A percentile compares a stretch with the other conserved stretches of the same genome.
Evolutionary conservation across 495 filamentous ascomycete genomes (phyloP).

Genomic region (Aspergillus biplanus): DNA sequence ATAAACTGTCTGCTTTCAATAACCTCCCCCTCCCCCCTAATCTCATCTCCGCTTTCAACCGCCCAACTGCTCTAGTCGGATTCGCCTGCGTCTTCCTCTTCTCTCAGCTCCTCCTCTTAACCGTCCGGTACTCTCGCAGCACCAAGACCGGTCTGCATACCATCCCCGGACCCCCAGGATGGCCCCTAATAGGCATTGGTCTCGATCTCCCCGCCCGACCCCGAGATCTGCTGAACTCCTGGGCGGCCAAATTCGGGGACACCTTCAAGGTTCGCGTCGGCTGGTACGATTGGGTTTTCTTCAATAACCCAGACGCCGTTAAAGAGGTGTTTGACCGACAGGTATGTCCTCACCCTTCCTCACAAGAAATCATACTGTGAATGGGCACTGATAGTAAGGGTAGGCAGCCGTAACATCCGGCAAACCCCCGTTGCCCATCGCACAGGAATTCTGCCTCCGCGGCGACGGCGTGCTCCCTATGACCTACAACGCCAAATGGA

Average conservation of each 20-base stretch:
- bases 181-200: background rate
- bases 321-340: constrained; percentile 47
- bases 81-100: constrained; percentile 6
- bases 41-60: background rate
- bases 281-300: constrained; percentile 45
- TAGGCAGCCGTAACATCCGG: background rate
- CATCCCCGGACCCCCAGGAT: constrained; percentile 4
- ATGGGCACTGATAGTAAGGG: too few relatives aligned
- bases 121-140: background rate
- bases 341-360: constrained; percentile 28
- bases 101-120: constrained; percentile 3
- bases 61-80: background rate
- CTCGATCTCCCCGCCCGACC: background rate
- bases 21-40: background rate
- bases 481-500: constrained; percentile 50
- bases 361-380: background rate
- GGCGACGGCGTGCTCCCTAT: constrained; percentile 44
- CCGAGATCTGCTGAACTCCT: background rate
- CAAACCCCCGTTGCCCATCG: constrained; percentile 32
- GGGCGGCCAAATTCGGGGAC: constrained; percentile 8
- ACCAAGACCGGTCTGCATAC: background rate
- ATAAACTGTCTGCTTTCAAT: background rate
- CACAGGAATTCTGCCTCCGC: constrained; percentile 28
- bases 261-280: constrained; percentile 33
- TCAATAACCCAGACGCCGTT: constrained; percentile 44